Conservation (phyloP, 768 basidiomycete species). For the Mrakia hoshinonis region DNA sequence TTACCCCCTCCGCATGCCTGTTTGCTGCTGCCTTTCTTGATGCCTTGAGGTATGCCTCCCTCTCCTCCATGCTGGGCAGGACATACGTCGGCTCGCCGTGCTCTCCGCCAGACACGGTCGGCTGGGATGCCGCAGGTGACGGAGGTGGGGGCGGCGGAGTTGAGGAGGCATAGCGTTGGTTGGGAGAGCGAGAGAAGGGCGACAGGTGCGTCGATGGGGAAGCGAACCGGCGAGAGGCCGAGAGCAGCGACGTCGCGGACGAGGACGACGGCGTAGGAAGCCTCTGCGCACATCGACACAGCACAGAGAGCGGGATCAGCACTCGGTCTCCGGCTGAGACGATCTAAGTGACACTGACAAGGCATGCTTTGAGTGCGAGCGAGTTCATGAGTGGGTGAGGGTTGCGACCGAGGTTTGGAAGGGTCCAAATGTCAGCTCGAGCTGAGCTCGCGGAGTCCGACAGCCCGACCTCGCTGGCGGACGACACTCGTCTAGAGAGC, state of each 20-base stretch:
- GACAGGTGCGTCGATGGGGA: not conserved
- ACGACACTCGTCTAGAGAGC: no score
- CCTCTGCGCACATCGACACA: not conserved
- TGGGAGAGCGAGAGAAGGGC: not conserved
- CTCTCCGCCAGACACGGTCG: no score
- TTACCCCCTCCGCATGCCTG: not conserved
- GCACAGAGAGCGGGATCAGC: not conserved
- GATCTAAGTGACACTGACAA: not conserved
- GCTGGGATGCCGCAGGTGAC: not conserved
- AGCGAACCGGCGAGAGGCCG: not conserved
- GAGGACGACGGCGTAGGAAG: slow-evolving; percentile 7
- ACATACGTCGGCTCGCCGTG: not conserved
- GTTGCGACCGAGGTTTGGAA: not conserved
- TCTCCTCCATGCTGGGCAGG: not conserved
- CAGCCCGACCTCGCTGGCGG: not conserved
- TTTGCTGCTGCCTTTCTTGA: no score
- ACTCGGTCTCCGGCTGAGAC: no score
- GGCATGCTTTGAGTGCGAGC: not conserved
- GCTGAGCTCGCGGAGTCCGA: not conserved
- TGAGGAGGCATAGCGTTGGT: not conserved
- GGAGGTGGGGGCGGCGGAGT: not conserved
- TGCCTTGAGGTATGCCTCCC: not conserved
- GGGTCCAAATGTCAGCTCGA: not conserved
- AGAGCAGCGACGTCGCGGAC: not conserved
- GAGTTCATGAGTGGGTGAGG: not conserved